A percentile compares a stretch with the other conserved stretches of the same genome.
These are phyloP conservation scores for Echinosophora koreensis DNA, from an alignment of 306 rosid species.

Conservation along the genomic window DNA sequence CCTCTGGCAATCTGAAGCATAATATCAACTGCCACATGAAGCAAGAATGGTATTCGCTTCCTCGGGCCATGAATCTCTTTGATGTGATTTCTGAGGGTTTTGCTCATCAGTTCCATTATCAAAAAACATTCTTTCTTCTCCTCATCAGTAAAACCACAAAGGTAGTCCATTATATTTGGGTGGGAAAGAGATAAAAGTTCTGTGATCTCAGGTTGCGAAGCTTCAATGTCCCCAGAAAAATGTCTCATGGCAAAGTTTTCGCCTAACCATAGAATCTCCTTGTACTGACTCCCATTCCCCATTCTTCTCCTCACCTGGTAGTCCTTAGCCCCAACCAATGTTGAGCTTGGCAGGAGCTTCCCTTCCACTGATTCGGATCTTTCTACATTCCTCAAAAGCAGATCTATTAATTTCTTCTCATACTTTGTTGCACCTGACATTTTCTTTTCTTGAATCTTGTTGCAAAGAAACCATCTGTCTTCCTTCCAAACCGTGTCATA, in stretches of 20 bases:
- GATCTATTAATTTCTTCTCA: constrained; percentile 60
- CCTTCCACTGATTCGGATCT: constrained; percentile 56
- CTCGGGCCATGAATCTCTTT: constrained; percentile 72
- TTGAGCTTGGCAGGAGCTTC: constrained; percentile 73
- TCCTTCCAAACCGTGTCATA: constrained; percentile 73
- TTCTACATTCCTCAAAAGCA: constrained; percentile 59
- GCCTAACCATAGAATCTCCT: constrained; percentile 88
- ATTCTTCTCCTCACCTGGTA: constrained; percentile 80
- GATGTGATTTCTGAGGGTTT: constrained; percentile 63
- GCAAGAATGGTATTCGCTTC: constrained; percentile 71
- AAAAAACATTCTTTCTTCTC: constrained; percentile 83
- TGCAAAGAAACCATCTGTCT: constrained; percentile 76
- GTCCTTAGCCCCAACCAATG: constrained; percentile 73
- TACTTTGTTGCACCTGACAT: constrained; percentile 58
- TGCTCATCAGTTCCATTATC: constrained; percentile 85
- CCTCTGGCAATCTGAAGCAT: constrained; percentile 97
- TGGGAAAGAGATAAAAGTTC: constrained; percentile 77
- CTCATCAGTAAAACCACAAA: constrained; percentile 78
- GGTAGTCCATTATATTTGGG: constrained; percentile 72
- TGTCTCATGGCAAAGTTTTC: constrained; percentile 78
- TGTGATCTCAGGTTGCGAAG: constrained; percentile 65
- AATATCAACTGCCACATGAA: constrained; percentile 80
- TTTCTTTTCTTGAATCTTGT: constrained; percentile 66
- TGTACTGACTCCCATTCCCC: constrained; percentile 73
- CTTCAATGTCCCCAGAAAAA: constrained; percentile 73